Evolutionary conservation across 257 asterid genomes (phyloP).

Genomic region (Solanum chilense): DNA sequence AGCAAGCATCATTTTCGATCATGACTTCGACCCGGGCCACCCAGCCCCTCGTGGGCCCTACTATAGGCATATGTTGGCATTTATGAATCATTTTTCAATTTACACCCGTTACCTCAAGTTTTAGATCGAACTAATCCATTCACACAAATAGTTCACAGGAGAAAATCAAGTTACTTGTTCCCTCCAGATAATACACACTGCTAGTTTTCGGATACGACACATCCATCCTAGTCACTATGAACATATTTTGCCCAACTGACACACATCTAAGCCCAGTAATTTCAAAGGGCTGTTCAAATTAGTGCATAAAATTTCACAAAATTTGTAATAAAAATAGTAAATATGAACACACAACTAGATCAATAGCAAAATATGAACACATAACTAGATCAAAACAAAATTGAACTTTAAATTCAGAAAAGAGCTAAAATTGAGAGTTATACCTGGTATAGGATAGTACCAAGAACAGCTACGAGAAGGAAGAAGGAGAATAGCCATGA

Average conservation of each 20-base stretch:
- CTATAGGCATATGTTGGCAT: background rate
- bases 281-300: background rate
- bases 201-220: background rate
- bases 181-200: background rate
- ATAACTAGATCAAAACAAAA: background rate
- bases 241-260: background rate
- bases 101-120: no score
- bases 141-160: background rate
- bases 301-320: background rate
- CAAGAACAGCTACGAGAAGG: conserved; percentile 47
- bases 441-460: conserved; percentile 62
- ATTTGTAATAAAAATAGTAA: background rate
- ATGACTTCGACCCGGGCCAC: background rate
- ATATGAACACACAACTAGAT: background rate
- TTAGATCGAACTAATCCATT: no score
- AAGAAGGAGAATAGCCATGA: conserved; percentile 71
- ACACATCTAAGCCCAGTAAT: background rate
- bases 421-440: background rate
- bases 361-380: background rate
- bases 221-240: background rate
- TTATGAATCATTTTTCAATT: no score
- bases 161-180: background rate
- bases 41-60: background rate
- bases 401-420: background rate
- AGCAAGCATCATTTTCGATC: background rate